A percentile compares a stretch with the other conserved stretches of the same genome.
These are phyloP conservation scores for Dictyostelium capitatum DNA, from an alignment of 78 protist species.

Conservation along the genomic window DNA sequence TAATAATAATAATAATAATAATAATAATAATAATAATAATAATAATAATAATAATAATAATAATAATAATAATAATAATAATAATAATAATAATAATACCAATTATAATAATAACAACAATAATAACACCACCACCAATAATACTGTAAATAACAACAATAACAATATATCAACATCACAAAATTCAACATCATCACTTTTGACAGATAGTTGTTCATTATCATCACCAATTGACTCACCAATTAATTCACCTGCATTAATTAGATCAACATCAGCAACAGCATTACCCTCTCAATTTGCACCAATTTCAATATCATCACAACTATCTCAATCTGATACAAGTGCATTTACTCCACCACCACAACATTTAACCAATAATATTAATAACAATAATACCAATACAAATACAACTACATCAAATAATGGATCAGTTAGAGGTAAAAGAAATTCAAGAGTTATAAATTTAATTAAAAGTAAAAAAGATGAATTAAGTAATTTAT, in stretches of 20 bases:
- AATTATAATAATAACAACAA: constrained; percentile 12
- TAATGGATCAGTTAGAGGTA: not conserved
- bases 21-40: too few relatives aligned
- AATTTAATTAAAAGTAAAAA: constrained; percentile 49
- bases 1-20: too few relatives aligned
- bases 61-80: constrained; percentile 13
- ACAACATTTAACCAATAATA: not conserved
- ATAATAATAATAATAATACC: constrained; percentile 42
- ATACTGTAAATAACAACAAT: constrained; percentile 35
- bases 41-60: too few relatives aligned
- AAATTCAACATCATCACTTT: not conserved
- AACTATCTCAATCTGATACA: not conserved
- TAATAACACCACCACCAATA: not conserved
- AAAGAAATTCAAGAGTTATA: constrained; percentile 65
- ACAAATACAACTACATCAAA: too few relatives aligned
- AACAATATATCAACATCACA: constrained; percentile 50
- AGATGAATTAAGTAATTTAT: constrained; percentile 57
- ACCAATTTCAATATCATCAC: not conserved
- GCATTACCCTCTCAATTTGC: not conserved
- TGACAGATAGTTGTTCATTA: not conserved
- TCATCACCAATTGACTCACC: not conserved
- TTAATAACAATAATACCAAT: not conserved
- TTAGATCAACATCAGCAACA: not conserved
- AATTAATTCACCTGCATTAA: not conserved
- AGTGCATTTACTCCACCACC: not conserved